These are phyloP conservation scores for Fistulinella prunicolor DNA, from an alignment of 768 basidiomycete species.

Conservation along the genomic window DNA sequence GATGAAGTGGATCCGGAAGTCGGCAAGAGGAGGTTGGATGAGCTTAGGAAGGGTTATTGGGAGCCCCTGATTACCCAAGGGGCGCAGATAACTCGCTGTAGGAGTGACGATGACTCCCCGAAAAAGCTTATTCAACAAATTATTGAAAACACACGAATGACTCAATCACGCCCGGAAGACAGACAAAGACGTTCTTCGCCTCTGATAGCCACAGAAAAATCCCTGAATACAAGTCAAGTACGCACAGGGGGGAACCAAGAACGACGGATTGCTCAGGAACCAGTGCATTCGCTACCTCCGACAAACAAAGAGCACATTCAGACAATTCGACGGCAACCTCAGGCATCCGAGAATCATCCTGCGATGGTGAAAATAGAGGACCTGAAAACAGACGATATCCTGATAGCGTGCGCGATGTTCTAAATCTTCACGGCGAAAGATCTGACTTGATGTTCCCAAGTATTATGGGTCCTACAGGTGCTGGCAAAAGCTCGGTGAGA, in stretches of 20 bases:
- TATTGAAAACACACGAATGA: no score
- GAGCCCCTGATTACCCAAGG: conserved; percentile 1
- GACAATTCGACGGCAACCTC: no score
- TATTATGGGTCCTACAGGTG: conserved; percentile 19
- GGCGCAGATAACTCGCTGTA: not conserved
- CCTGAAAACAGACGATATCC: conserved; percentile 1
- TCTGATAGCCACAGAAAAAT: no score
- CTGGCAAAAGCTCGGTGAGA: conserved; percentile 15
- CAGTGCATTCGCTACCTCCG: no score
- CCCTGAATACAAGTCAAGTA: no score
- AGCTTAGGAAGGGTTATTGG: conserved; percentile 13
- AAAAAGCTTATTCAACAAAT: conserved; percentile 8
- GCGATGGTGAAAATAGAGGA: not conserved
- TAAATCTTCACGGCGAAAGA: not conserved
- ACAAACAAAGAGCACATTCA: no score
- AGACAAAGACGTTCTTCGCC: no score
- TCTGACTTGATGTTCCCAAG: conserved; percentile 1
- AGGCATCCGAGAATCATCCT: no score
- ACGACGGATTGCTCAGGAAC: no score
- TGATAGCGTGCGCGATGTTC: conserved; percentile 7
- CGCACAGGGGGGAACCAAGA: no score
- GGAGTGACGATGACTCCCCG: conserved; percentile 7
- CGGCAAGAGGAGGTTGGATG: conserved; percentile 16
- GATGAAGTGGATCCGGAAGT: conserved; percentile 22
- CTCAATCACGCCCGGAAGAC: no score